A percentile compares a stretch with the other conserved stretches of the same genome.
These are phyloP conservation scores for Pholiota molesta DNA, from an alignment of 768 basidiomycete genomes.

Conservation along the genomic window DNA sequence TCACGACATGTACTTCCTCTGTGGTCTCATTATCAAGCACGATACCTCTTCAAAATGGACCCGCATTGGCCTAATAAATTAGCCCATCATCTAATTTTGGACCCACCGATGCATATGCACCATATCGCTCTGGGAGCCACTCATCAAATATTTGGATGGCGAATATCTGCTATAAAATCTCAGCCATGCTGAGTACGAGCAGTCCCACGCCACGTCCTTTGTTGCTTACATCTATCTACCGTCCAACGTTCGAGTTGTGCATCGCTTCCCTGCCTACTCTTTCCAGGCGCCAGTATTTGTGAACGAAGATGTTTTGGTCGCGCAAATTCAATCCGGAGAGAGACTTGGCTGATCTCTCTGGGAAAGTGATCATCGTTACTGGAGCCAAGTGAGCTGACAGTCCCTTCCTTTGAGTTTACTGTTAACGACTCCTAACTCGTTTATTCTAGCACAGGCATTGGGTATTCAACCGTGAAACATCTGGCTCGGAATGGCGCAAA, in stretches of 20 bases:
- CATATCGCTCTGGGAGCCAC: no score
- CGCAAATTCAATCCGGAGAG: constrained; percentile 31
- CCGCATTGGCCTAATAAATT: no score
- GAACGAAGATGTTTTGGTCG: constrained; percentile 3
- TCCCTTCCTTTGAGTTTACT: neutral
- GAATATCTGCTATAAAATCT: no score
- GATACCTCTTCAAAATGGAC: no score
- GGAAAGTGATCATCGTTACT: constrained; percentile 55
- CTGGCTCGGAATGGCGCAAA: constrained; percentile 53
- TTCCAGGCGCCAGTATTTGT: no score
- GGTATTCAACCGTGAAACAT: constrained; percentile 46
- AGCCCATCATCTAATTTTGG: no score
- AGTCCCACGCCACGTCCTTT: neutral
- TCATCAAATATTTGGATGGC: no score
- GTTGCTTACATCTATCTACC: neutral
- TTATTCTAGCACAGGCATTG: constrained; percentile 44
- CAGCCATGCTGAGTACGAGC: neutral
- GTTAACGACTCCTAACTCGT: neutral
- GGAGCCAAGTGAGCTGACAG: constrained; percentile 49
- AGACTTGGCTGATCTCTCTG: constrained; percentile 44
- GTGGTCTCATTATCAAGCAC: no score
- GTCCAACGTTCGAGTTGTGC: neutral
- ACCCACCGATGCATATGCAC: no score
- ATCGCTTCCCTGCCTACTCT: neutral
- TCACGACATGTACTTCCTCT: no score